Conservation (phyloP, 179 eudicot species). For the Gypsophila paniculata region DNA sequence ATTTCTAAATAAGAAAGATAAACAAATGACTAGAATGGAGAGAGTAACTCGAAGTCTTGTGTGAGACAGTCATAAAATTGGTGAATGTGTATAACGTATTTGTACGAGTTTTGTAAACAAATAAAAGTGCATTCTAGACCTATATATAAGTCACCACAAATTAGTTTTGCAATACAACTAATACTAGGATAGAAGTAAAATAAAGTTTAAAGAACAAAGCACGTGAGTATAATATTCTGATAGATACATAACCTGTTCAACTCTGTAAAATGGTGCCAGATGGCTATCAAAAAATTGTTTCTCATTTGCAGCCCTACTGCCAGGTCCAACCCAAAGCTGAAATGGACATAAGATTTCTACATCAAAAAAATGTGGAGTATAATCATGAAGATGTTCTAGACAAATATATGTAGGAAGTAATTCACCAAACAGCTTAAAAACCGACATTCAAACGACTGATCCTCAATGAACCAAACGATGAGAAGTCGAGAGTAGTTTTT, state of each 20-base stretch:
- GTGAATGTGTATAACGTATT: too few species aligned
- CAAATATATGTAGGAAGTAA: background rate
- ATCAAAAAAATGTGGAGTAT: constrained; percentile 3
- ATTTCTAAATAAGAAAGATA: too few species aligned
- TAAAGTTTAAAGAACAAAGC: background rate
- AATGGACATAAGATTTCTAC: constrained; percentile 25
- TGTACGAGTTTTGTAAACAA: background rate
- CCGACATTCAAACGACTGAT: background rate
- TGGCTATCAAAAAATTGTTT: constrained; percentile 85
- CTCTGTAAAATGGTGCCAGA: constrained; percentile 93
- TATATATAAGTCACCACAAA: background rate
- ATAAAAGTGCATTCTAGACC: background rate
- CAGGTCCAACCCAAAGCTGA: constrained; percentile 99
- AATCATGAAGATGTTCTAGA: background rate
- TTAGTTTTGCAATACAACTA: background rate
- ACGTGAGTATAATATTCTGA: background rate
- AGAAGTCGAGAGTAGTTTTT: background rate
- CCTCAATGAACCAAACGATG: background rate
- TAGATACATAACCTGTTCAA: constrained; percentile 70
- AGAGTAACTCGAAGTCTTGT: too few species aligned
- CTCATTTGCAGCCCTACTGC: constrained; percentile 92
- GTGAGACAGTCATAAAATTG: too few species aligned
- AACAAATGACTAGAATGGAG: too few species aligned
- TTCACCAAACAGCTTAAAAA: background rate
- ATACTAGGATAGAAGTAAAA: background rate